Base-by-base conservation (phyloP, 805 yeast species). In the Komagataella pseudopastoris region DNA sequence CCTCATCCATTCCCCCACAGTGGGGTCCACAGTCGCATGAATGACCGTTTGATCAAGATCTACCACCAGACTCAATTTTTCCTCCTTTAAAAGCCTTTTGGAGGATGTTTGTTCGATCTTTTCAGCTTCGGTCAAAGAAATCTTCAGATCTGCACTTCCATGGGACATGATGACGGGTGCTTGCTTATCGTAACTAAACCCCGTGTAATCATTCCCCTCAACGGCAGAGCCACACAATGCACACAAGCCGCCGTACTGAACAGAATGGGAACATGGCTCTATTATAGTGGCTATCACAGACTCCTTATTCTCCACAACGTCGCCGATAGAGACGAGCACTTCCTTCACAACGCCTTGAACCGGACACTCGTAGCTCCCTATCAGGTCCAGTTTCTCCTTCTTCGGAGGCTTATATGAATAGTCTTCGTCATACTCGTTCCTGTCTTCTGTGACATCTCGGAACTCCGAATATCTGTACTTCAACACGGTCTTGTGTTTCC, bases 31-130 rank as follows among this genome's bases (percentile, higher is more conserved):
- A 4, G 97, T 91, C 46, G 97, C 96, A 62, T 93, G 99, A 36
- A 93, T 91, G 4, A 93, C 95, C 0, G 99, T 93, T 65, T 93
- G 99, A 69, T 93, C 99, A 56, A 93, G 74, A 71, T 93, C 99
- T 4, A 93, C 99, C 24, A 93, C 98, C 52, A 93, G 72, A 30
- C 93, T 89, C 55, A 93, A 71, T 63, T 87, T 88, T 53, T 75
- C 71, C 51, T 80, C 85, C 14, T 71, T 63, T 5, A 81, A 66
- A 48, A 93, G 71, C 53, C 84, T 71, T 52, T 72, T 69, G 4
- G 88, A 79, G 50, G 89, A 75, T 30, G 70, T 69, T 54, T 77
- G 77, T 62, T 90, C 98, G 49, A 93, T 81, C 54, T 82, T 80
- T 54, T 80, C 83, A 1, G 98, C 99, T 68, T 93, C 99, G 54